Percentiles rank a stretch among this genome's conserved stretches.
phyloP scores from a whole-genome alignment of 2,329 filamentous ascomycete species.

The Diaporthe sp. region DNA sequence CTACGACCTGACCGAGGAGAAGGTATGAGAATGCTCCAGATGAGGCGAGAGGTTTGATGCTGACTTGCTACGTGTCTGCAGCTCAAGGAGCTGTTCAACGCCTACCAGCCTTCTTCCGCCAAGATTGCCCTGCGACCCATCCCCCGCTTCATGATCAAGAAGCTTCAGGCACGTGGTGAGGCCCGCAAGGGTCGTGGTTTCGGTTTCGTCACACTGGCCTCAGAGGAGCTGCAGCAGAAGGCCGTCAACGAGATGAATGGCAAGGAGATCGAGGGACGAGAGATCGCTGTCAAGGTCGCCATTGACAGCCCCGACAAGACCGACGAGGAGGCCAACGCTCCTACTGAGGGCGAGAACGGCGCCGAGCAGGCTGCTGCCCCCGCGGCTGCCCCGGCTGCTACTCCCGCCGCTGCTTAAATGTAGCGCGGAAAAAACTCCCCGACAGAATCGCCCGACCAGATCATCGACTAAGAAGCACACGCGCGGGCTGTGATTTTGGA shows the following conservation, averaged over 20 bases:
- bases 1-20: conserved; percentile 97
- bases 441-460: conserved; percentile 13
- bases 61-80: conserved; percentile 53
- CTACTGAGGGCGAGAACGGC: conserved; percentile 56
- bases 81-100: conserved; percentile 97
- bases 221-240: conserved; percentile 97
- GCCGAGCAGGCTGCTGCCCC: conserved; percentile 50
- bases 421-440: conserved; percentile 11
- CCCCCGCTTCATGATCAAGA: conserved; percentile 99
- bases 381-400: conserved; percentile 34
- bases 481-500: conserved; percentile 26
- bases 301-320: conserved; percentile 99
- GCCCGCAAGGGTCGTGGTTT: conserved; percentile 99
- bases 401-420: conserved; percentile 49
- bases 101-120: conserved; percentile 91
- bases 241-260: conserved; percentile 98
- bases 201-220: conserved; percentile 95
- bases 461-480: conserved; percentile 31
- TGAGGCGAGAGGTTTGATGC: conserved; percentile 29
- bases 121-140: conserved; percentile 99
- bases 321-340: conserved; percentile 81
- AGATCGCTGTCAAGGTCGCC: conserved; percentile 99
- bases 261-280: conserved; percentile 98
- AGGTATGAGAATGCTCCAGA: conserved; percentile 68
- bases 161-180: conserved; percentile 97